A percentile compares a stretch with the other conserved stretches of the same genome.
These are phyloP conservation scores for Aspergillus sp. DNA, from an alignment of 2,329 filamentous ascomycete genomes.

Conservation along the genomic window DNA sequence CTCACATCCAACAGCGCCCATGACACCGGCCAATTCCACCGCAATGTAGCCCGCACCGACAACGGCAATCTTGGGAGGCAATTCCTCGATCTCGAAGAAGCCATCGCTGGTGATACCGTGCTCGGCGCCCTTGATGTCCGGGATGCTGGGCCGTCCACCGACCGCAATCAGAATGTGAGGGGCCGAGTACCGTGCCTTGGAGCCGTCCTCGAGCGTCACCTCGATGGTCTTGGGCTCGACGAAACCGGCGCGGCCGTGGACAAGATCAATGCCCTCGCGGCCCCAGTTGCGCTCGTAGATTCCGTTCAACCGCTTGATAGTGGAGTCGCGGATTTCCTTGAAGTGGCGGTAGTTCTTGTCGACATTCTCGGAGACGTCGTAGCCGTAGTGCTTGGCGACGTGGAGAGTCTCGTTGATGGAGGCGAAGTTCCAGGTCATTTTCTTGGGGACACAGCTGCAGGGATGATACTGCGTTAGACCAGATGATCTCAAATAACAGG, in stretches of 20 bases:
- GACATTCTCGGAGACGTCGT: slow-evolving; percentile 46
- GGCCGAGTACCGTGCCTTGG: slow-evolving; percentile 43
- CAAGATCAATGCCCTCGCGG: slow-evolving; percentile 52
- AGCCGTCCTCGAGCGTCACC: slow-evolving; percentile 46
- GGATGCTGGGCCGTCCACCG: slow-evolving; percentile 49
- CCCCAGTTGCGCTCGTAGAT: slow-evolving; percentile 54
- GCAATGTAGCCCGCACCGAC: slow-evolving; percentile 56
- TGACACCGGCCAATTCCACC: slow-evolving; percentile 53
- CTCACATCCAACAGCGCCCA: slow-evolving; percentile 52
- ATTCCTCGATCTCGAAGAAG: slow-evolving; percentile 54
- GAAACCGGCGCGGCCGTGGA: slow-evolving; percentile 52
- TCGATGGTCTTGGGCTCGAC: slow-evolving; percentile 48
- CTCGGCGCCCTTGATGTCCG: slow-evolving; percentile 48
- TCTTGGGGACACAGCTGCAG: slow-evolving; percentile 54
- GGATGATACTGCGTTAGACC: neutral
- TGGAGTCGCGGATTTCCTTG: slow-evolving; percentile 50
- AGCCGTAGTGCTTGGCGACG: slow-evolving; percentile 50
- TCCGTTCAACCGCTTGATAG: slow-evolving; percentile 49
- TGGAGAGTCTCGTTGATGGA: slow-evolving; percentile 52
- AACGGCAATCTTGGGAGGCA: slow-evolving; percentile 53
- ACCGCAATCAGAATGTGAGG: slow-evolving; percentile 53
- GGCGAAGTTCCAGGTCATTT: slow-evolving; percentile 56
- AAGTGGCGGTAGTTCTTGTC: slow-evolving; percentile 50
- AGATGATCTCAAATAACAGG: neutral
- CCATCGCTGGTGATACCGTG: slow-evolving; percentile 55